Conservation (phyloP, 1,139 yeast genomes). For the Saccharomyces hybrid region DNA sequence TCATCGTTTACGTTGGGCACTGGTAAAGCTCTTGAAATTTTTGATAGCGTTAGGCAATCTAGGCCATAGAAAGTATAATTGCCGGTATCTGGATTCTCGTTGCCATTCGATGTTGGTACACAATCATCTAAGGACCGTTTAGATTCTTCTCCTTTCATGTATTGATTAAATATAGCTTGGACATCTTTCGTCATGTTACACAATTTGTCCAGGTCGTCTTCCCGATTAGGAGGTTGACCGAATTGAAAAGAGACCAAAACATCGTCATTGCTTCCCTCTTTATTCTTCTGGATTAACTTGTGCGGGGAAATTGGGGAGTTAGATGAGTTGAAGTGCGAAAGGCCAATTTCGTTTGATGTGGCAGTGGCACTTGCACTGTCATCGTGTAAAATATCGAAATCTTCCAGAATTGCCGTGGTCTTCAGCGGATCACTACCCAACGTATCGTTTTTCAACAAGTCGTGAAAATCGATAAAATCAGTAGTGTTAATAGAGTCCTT, state of each 20-base stretch:
- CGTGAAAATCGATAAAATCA: not conserved
- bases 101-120: slow-evolving; percentile 6
- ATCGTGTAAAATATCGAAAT: not conserved
- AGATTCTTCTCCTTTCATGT: slow-evolving; percentile 3
- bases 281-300: not conserved
- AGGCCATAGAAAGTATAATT: slow-evolving; percentile 33
- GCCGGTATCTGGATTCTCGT: slow-evolving; percentile 19
- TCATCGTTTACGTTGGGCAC: slow-evolving; percentile 3
- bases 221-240: not conserved
- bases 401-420: not conserved
- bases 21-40: slow-evolving; percentile 21
- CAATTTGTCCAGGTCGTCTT: slow-evolving; percentile 2
- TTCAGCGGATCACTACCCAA: not conserved
- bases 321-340: not conserved
- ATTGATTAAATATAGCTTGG: slow-evolving; percentile 4
- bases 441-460: not conserved
- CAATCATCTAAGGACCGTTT: not conserved
- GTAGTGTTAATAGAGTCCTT: not conserved
- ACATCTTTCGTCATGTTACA: slow-evolving; percentile 4
- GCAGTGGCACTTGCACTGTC: not conserved
- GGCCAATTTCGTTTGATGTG: not conserved
- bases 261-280: not conserved
- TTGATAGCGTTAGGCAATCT: slow-evolving; percentile 17
- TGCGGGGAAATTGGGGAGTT: not conserved
- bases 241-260: not conserved